Evolutionary conservation across 768 basidiomycete genomes (phyloP).

Genomic region (Termitomyces heimii): DNA sequence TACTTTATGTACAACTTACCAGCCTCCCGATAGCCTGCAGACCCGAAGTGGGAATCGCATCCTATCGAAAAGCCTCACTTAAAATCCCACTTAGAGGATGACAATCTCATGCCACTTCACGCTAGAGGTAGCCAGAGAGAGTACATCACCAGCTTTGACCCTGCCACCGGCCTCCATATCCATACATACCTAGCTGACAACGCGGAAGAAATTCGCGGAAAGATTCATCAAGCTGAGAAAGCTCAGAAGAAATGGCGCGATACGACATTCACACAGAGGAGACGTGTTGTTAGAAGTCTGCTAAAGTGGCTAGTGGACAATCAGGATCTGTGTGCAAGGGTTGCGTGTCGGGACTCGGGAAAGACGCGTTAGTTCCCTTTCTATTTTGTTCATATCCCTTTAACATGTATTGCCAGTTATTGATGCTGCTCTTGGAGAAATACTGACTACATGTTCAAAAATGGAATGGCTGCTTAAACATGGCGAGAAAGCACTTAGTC

Average conservation of each 20-base stretch:
- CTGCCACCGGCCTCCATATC: constrained; percentile 80
- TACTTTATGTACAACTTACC: neutral
- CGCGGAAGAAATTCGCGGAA: constrained; percentile 61
- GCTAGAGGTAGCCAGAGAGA: constrained; percentile 39
- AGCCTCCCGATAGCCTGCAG: constrained; percentile 38
- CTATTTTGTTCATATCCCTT: neutral
- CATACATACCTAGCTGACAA: constrained; percentile 74
- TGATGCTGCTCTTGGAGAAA: constrained; percentile 92
- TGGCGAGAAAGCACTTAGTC: constrained; percentile 71
- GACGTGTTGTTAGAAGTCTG: constrained; percentile 80
- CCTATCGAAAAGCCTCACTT: constrained; percentile 55
- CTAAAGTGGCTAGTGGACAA: constrained; percentile 92
- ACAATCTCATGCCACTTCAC: constrained; percentile 51
- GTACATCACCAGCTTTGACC: constrained; percentile 91
- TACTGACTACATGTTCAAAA: constrained; percentile 92
- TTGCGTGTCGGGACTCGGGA: constrained; percentile 91
- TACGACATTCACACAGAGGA: constrained; percentile 73
- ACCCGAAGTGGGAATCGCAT: constrained; percentile 50
- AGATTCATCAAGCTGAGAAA: constrained; percentile 55
- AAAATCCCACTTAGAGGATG: constrained; percentile 55
- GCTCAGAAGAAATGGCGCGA: constrained; percentile 73
- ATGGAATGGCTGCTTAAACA: constrained; percentile 87
- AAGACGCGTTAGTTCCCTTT: constrained; percentile 70
- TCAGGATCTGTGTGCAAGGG: constrained; percentile 77
- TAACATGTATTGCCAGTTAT: constrained; percentile 49